Conservation (phyloP, 192 early-diverging fungal species). For the Phlyctochytrium planicorne region DNA sequence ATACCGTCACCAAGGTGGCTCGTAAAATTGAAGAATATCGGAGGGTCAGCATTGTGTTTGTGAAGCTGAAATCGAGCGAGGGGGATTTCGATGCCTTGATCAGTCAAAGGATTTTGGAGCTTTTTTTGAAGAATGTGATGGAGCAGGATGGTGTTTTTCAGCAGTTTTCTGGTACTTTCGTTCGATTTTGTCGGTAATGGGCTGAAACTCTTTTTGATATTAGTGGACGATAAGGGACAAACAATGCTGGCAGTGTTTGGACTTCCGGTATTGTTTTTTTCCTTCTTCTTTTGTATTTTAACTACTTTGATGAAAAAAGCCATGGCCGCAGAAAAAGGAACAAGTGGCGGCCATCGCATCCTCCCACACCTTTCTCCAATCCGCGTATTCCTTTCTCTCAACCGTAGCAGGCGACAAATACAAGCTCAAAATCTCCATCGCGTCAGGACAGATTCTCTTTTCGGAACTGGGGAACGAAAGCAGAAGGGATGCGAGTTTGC, state of each 20-base stretch:
- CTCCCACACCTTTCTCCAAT: neutral
- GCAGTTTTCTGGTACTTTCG: constrained; percentile 1
- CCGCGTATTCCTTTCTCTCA: neutral
- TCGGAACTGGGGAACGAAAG: neutral
- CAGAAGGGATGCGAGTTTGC: neutral
- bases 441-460: constrained; percentile 4
- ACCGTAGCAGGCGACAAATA: neutral
- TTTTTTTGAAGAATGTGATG: neutral
- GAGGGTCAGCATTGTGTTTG: neutral
- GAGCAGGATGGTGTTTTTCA: neutral
- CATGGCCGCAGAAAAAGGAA: neutral
- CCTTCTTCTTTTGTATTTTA: no score
- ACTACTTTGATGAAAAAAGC: neutral
- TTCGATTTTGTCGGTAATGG: neutral
- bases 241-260: constrained; percentile 2
- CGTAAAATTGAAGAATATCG: neutral
- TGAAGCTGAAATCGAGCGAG: neutral
- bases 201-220: no score
- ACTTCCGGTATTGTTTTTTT: neutral
- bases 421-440: neutral
- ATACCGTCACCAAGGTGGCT: neutral
- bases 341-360: neutral
- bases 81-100: neutral
- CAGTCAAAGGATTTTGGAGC: neutral
- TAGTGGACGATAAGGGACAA: neutral